These are phyloP conservation scores for Xylaria grammica DNA, from an alignment of 495 filamentous ascomycete species.

Conservation along the genomic window DNA sequence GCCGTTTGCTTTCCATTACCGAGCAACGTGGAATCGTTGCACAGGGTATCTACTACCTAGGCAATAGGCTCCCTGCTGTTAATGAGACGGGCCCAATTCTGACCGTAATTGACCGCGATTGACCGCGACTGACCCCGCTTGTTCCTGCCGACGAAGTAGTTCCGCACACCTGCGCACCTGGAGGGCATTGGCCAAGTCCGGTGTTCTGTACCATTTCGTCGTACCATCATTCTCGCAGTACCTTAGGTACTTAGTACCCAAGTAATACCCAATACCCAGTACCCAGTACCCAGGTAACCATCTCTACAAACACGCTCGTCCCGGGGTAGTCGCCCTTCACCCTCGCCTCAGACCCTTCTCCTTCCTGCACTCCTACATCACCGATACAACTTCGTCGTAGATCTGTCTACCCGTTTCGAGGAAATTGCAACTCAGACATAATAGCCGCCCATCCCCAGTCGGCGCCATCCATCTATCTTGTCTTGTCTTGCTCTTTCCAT, in stretches of 20 bases:
- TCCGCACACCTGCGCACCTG: neutral
- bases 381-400: neutral
- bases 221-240: neutral
- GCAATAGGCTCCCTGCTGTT: no score
- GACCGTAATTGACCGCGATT: neutral
- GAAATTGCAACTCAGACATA: no score
- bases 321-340: neutral
- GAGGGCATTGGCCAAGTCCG: neutral
- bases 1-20: conserved; percentile 2
- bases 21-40: conserved; percentile 13
- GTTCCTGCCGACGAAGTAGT: neutral
- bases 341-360: neutral
- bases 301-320: neutral
- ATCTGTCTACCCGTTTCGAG: neutral
- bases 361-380: neutral
- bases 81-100: no score
- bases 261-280: no score
- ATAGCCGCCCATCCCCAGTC: neutral
- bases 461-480: neutral
- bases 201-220: neutral
- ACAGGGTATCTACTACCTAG: conserved; percentile 4
- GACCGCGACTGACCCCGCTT: conserved; percentile 12
- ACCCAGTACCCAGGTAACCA: no score
- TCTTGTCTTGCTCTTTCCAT: neutral
- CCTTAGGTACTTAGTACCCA: neutral